Evolutionary conservation across 148 eudicot species (phyloP), one percentile per base, ranked within the genome.

Genomic region (Rhododendron vialii): DNA sequence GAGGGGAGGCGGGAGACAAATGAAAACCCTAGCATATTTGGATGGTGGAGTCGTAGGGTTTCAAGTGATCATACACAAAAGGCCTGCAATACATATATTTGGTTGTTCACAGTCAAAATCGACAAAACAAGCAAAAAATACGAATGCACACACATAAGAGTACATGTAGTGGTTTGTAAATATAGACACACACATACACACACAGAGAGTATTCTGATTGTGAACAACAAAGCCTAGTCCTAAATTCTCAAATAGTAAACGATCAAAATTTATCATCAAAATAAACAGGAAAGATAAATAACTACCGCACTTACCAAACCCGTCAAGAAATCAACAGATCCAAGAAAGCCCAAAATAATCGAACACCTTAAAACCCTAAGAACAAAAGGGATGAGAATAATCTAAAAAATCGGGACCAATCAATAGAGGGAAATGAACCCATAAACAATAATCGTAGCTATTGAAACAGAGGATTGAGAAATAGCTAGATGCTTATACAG

Each of bases 281-380:
- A 82, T 43, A 22, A 17, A 81, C 51, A 78, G 3, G 2, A 84
- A 84, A 30, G 10, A 7, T 8, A 84, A 89, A 87, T 89, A 51
- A 84, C 18, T 18, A 82, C 18, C 5, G 20, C 3, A 84, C 45
- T 26, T 59, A 89, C 87, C 85, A 22, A 79, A 89, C 12, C 83
- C 88, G 86, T 79, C 85, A 89, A 82, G 47, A 83, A 84, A 91
- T 89, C 86, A 78, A 83, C 83, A 61, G 82, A 84, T 88, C 78
- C 59, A 36, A 63, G 36, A 28, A 61, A 77, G 12, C 59, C 41
- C 41, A 53, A 26, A 53, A 48, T 4, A 28, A 53, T 51, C 86
- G 71, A 30, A n/a, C 65, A 65, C 85, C 61, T 85, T 69, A 79
- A 89, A 90, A 87, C 92, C 92, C 92, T 90, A 85, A 81, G 28